These are phyloP conservation scores for Paecilomyces niveus DNA, from an alignment of 2,329 filamentous ascomycete genomes.

Conservation along the genomic window DNA sequence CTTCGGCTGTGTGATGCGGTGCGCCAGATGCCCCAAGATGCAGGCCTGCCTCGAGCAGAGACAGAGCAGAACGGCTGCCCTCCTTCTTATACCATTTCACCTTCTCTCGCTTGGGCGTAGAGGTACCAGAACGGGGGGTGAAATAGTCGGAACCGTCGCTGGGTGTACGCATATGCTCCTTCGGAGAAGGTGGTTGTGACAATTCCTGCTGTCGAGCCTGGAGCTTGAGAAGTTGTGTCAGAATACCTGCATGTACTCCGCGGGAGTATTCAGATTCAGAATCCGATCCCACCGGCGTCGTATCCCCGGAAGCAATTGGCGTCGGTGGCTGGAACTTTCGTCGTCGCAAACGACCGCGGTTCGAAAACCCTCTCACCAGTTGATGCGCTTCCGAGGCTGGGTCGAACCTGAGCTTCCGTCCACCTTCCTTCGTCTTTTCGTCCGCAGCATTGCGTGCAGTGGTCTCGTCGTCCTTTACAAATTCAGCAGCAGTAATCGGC, in stretches of 20 bases:
- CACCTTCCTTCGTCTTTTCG: neutral
- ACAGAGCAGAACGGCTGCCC: constrained; percentile 7
- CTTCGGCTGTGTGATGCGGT: constrained; percentile 5
- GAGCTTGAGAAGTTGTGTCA: constrained; percentile 24
- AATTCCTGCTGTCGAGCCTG: constrained; percentile 11
- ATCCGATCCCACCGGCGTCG: constrained; percentile 3
- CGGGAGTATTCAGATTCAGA: constrained; percentile 8
- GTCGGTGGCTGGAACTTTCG: constrained; percentile 9
- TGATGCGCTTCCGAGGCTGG: constrained; percentile 20
- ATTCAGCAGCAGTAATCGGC: neutral
- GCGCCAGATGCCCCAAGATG: constrained; percentile 5
- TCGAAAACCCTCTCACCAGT: constrained; percentile 22
- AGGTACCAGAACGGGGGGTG: constrained; percentile 7
- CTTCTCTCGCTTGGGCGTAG: constrained; percentile 6
- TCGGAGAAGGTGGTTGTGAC: constrained; percentile 9
- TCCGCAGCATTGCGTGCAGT: neutral
- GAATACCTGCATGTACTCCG: constrained; percentile 22
- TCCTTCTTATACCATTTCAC: constrained; percentile 19
- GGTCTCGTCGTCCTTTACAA: constrained; percentile 1
- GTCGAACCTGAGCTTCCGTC: neutral
- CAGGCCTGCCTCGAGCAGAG: constrained; percentile 6
- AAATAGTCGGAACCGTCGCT: neutral
- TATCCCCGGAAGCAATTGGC: constrained; percentile 6
- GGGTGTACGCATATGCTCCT: neutral
- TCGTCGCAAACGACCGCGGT: constrained; percentile 15